phyloP scores from a whole-genome alignment of 2,329 filamentous ascomycete genomes.

The Sclerotinia glacialis region DNA sequence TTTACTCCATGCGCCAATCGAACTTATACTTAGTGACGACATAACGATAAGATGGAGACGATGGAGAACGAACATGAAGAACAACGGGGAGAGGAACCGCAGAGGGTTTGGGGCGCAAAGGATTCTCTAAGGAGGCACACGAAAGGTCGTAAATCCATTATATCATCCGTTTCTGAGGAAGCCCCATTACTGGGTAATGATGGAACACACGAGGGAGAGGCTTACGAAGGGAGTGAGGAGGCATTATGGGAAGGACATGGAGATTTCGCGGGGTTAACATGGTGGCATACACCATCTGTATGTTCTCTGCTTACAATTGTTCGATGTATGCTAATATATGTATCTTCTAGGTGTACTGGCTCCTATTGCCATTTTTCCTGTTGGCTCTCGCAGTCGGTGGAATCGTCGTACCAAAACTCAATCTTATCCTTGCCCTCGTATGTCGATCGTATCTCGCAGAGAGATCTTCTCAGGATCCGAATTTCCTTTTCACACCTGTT shows the following conservation, averaged over 20 bases:
- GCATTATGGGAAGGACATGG: slow-evolving; percentile 49
- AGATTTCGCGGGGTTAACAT: slow-evolving; percentile 60
- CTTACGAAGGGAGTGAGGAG: slow-evolving; percentile 22
- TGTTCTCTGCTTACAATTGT: slow-evolving; percentile 32
- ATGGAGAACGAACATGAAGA: slow-evolving; percentile 10
- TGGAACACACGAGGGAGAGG: slow-evolving; percentile 13
- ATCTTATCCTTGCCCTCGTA: slow-evolving; percentile 78
- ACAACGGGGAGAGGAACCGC: slow-evolving; percentile 1
- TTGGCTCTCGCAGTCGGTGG: slow-evolving; percentile 86
- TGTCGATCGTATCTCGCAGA: slow-evolving; percentile 81
- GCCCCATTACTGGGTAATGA: slow-evolving; percentile 34
- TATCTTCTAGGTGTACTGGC: slow-evolving; percentile 68
- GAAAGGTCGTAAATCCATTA: slow-evolving; percentile 21
- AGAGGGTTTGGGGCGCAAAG: slow-evolving; percentile 31
- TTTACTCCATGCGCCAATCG: slow-evolving; percentile 5
- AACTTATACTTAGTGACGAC: background rate
- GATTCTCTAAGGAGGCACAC: slow-evolving; percentile 32
- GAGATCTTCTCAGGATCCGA: slow-evolving; percentile 55
- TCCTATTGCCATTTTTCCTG: slow-evolving; percentile 74
- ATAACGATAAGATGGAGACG: slow-evolving; percentile 14
- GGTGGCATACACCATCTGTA: slow-evolving; percentile 63
- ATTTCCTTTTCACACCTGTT: slow-evolving; percentile 60
- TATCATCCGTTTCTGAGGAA: slow-evolving; percentile 23
- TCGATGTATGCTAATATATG: slow-evolving; percentile 33
- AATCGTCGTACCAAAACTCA: slow-evolving; percentile 80